phyloP scores from a whole-genome alignment of 2,329 filamentous ascomycete genomes.

The Hymenoscyphus salicellus region DNA sequence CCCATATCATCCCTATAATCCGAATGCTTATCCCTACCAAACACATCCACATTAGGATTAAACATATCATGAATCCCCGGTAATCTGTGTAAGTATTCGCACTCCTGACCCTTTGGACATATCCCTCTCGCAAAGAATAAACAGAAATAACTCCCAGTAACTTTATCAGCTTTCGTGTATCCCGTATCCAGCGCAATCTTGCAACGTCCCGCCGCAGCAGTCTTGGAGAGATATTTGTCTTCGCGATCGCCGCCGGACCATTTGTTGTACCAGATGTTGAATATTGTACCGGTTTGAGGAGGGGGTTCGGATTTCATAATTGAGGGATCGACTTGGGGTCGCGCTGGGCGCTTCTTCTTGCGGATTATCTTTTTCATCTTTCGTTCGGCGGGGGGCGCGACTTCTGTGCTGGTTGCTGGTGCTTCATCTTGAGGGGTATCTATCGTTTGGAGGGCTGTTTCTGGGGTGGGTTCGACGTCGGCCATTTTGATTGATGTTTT shows the following conservation, averaged over 20 bases:
- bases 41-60: conserved; percentile 92
- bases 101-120: conserved; percentile 85
- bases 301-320: conserved; percentile 80
- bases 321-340: conserved; percentile 84
- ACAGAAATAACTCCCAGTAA: conserved; percentile 85
- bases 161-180: conserved; percentile 73
- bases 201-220: conserved; percentile 79
- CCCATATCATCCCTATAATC: conserved; percentile 98
- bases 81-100: conserved; percentile 87
- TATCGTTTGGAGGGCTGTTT: conserved; percentile 9
- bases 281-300: conserved; percentile 89
- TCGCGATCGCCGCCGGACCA: conserved; percentile 95
- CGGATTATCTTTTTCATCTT: conserved; percentile 91
- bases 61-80: conserved; percentile 86
- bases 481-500: conserved; percentile 4
- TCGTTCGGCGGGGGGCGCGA: conserved; percentile 30
- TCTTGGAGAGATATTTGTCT: conserved; percentile 82
- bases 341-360: conserved; percentile 84
- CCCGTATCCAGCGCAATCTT: conserved; percentile 77
- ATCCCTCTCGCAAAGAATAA: conserved; percentile 82
- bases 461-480: conserved; percentile 3
- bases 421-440: conserved; percentile 27
- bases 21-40: conserved; percentile 85
- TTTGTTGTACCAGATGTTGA: conserved; percentile 99
- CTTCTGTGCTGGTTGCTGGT: conserved; percentile 30